These are phyloP conservation scores for Colletotrichum aenigma DNA, from an alignment of 2,329 filamentous ascomycete species.

Conservation along the genomic window DNA sequence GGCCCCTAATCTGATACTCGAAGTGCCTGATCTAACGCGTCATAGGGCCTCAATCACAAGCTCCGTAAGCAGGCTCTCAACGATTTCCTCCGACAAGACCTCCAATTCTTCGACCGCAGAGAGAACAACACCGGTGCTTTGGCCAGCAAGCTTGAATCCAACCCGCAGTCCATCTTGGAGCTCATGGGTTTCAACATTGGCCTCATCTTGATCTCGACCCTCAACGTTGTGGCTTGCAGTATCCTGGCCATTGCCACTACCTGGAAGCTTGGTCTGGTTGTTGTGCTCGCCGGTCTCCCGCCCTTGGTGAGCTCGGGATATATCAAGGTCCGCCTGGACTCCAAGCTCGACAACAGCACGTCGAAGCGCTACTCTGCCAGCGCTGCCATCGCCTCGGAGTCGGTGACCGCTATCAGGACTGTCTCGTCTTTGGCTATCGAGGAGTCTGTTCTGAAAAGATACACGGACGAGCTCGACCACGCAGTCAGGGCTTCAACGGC, in stretches of 20 bases:
- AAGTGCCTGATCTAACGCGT: neutral
- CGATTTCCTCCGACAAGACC: slow-evolving; percentile 42
- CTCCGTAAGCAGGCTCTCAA: slow-evolving; percentile 31
- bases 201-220: slow-evolving; percentile 39
- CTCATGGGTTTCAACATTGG: slow-evolving; percentile 47
- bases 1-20: neutral
- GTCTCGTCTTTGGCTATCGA: slow-evolving; percentile 47
- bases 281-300: slow-evolving; percentile 46
- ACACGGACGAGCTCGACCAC: slow-evolving; percentile 32
- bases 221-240: slow-evolving; percentile 41
- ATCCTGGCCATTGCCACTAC: slow-evolving; percentile 47
- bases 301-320: slow-evolving; percentile 40
- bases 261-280: slow-evolving; percentile 54
- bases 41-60: slow-evolving; percentile 23
- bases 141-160: slow-evolving; percentile 36
- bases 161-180: slow-evolving; percentile 43
- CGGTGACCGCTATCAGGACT: slow-evolving; percentile 42
- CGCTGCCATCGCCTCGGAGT: slow-evolving; percentile 48
- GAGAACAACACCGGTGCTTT: slow-evolving; percentile 44
- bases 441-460: slow-evolving; percentile 33
- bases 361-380: slow-evolving; percentile 39
- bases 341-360: slow-evolving; percentile 39
- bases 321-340: slow-evolving; percentile 43
- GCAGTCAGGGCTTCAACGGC: slow-evolving; percentile 31
- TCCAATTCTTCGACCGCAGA: slow-evolving; percentile 45